A percentile compares a stretch with the other conserved stretches of the same genome.
phyloP scores from a whole-genome alignment of 164 flowering plant genomes.

The grape (Vitis vinifera) region ASM3070453v1 NC_081822.1:35681001-35681500 shows the following conservation, averaged over 20 bases:
- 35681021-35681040: conserved; percentile 59
- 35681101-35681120: conserved; percentile 82
- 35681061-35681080: conserved; percentile 72
- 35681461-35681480: too few species aligned
- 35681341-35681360: conserved; percentile 47
- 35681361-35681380: conserved; percentile 52
- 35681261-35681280: too few species aligned
- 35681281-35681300: too few species aligned
- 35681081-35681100: conserved; percentile 71
- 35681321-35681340: conserved; percentile 29
- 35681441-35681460: too few species aligned
- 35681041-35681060: conserved; percentile 56
- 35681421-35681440: too few species aligned
- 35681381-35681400: conserved; percentile 21
- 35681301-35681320: too few species aligned
- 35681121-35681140: conserved; percentile 78
- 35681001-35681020: not conserved
- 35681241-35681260: too few species aligned
- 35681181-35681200: too few species aligned
- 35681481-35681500: too few species aligned
- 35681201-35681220: too few species aligned
- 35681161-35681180: conserved; percentile 59
- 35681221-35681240: too few species aligned
- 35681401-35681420: too few species aligned
- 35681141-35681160: conserved; percentile 69